phyloP scores from a whole-genome alignment of 805 yeast genomes.

The Candida fluviatilis region DNA sequence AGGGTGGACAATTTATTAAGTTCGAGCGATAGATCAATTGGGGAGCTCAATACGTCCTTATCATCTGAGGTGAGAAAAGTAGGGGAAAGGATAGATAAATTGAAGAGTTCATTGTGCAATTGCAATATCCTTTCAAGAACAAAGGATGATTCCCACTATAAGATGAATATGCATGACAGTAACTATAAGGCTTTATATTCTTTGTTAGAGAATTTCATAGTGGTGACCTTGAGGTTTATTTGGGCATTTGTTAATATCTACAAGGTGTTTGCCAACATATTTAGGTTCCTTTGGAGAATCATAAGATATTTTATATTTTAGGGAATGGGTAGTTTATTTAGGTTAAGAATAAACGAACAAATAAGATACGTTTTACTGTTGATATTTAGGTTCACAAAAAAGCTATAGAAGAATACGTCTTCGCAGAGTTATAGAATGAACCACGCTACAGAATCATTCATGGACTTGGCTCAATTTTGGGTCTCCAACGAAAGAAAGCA shows the following conservation, averaged over 20 bases:
- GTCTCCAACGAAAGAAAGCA: too few relatives aligned
- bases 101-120: conserved; percentile 32
- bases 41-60: conserved; percentile 70
- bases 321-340: neutral
- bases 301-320: conserved; percentile 10
- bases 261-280: conserved; percentile 24
- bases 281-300: conserved; percentile 19
- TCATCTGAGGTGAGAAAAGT: conserved; percentile 57
- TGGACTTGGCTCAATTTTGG: too few relatives aligned
- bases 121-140: conserved; percentile 13
- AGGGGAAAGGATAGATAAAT: conserved; percentile 44
- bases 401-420: too few relatives aligned
- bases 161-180: conserved; percentile 24
- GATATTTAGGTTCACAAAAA: too few relatives aligned
- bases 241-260: conserved; percentile 55
- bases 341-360: too few relatives aligned
- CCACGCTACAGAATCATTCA: too few relatives aligned
- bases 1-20: conserved; percentile 59
- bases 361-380: too few relatives aligned
- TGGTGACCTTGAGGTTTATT: conserved; percentile 45
- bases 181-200: conserved; percentile 38
- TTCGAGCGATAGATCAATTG: conserved; percentile 62
- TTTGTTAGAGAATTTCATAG: conserved; percentile 49
- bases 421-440: too few relatives aligned
- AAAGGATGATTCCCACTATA: conserved; percentile 3